Evolutionary conservation across 1,284 basidiomycete genomes (phyloP), one percentile per base, ranked within the genome.

Genomic region (Meripilus lineatus): DNA sequence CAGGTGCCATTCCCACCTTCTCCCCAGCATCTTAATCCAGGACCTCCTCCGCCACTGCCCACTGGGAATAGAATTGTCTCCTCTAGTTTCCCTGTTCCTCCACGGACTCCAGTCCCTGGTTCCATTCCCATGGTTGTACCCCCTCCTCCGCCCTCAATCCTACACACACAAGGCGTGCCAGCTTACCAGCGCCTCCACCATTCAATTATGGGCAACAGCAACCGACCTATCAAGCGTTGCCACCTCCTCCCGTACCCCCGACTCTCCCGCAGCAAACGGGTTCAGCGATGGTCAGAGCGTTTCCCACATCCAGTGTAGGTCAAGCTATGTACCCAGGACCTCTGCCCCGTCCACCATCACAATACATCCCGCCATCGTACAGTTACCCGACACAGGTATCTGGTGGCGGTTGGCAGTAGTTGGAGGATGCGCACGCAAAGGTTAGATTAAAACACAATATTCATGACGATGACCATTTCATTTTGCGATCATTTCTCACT

Each of bases 151-250:
- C 66, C 20, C 18, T n/a, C 43, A 32, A 33, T 17, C 10, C 24
- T 32, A 41, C 15, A 41, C 26, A n/a, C 1, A 44, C 53, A 4
- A 50, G 66, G 37, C 61, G 61, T 6, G 53, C 65, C 1, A 58
- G 60, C 41, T 57, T 75, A 21, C 72, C 72, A 18, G 66, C 67
- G 25, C 70, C 67, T 17, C 71, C 69, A 43, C 63, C 62, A 11
- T 14, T 52, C 45, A 51, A 58, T 28, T 45, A 51, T 35, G 57
- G 52, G 28, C 53, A 50, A 23, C 52, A 54, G 41, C 69, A 66
- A 40, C 28, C 28, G n/a, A 8, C 8, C 8, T n/a, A 8, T 10
- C 56, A 63, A 37, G 50, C 50, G 5, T 58, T 69, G 23, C 68
- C 69, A 5, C 61, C 64, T 2, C 66, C 65, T 1, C 52, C 59